Evolutionary conservation across 441 rosid species (phyloP).

Genomic region (Omphalea diandra): DNA sequence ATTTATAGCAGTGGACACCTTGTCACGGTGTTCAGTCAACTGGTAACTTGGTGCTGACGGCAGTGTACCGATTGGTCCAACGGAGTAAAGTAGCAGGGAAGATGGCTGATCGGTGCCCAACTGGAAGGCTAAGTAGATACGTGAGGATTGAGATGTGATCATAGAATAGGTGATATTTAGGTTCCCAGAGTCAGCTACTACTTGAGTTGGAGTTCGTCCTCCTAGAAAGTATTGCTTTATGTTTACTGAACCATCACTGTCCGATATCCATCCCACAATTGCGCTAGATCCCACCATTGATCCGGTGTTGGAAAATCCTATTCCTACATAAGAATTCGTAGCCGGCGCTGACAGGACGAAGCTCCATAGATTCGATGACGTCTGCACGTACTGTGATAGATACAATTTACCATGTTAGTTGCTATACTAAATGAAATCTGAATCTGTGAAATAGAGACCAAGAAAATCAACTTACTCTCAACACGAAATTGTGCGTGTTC

Average conservation of each 20-base stretch:
- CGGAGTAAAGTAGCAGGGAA: constrained; percentile 47
- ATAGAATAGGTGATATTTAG: constrained; percentile 36
- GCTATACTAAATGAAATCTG: background rate
- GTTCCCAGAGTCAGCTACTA: constrained; percentile 54
- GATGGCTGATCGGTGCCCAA: constrained; percentile 45
- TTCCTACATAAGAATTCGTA: constrained; percentile 45
- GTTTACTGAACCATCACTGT: constrained; percentile 23
- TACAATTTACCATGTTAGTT: no score
- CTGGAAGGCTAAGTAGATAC: constrained; percentile 64
- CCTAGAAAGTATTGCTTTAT: constrained; percentile 52
- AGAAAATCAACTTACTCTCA: constrained; percentile 48
- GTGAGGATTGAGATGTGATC: constrained; percentile 45
- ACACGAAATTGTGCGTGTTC: constrained; percentile 44
- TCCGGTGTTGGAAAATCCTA: constrained; percentile 69
- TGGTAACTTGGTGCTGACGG: constrained; percentile 45
- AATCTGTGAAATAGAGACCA: no score
- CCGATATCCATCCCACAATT: constrained; percentile 70
- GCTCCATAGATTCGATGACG: constrained; percentile 52
- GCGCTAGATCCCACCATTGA: constrained; percentile 75
- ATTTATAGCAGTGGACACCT: constrained; percentile 48
- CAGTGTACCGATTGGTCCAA: constrained; percentile 46
- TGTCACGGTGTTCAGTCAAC: constrained; percentile 50
- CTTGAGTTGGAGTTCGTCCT: constrained; percentile 41
- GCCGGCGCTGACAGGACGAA: constrained; percentile 67
- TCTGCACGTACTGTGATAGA: constrained; percentile 43